phyloP scores from a whole-genome alignment of 2,329 filamentous ascomycete genomes.

The Cladosporium sp. region DNA sequence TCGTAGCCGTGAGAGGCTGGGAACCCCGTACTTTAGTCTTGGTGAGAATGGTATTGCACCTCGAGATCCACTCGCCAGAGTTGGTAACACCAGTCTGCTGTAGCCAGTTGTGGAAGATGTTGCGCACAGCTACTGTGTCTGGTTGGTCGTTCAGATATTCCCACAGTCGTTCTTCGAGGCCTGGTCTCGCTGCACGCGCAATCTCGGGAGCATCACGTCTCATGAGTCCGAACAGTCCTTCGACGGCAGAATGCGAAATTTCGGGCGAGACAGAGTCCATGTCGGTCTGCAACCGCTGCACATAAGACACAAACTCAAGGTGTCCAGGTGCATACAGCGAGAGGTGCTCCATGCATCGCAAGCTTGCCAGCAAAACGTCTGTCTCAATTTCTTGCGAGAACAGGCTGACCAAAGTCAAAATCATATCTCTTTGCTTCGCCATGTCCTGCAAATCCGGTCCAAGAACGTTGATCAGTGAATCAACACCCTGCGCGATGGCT shows the following conservation, averaged over 20 bases:
- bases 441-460: slow-evolving; percentile 94
- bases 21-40: slow-evolving; percentile 74
- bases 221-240: slow-evolving; percentile 93
- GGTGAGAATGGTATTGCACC: slow-evolving; percentile 84
- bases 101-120: slow-evolving; percentile 90
- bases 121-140: slow-evolving; percentile 75
- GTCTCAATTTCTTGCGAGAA: slow-evolving; percentile 71
- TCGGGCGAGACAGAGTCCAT: slow-evolving; percentile 68
- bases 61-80: slow-evolving; percentile 80
- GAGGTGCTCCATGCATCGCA: slow-evolving; percentile 85
- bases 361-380: slow-evolving; percentile 71
- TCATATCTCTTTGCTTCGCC: slow-evolving; percentile 85
- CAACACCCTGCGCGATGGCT: slow-evolving; percentile 82
- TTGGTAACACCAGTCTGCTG: slow-evolving; percentile 81
- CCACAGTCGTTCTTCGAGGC: slow-evolving; percentile 91
- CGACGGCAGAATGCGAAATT: slow-evolving; percentile 77
- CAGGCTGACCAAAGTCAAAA: slow-evolving; percentile 79
- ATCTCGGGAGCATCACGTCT: slow-evolving; percentile 85
- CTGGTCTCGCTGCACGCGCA: slow-evolving; percentile 69
- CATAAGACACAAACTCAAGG: slow-evolving; percentile 81
- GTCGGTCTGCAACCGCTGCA: slow-evolving; percentile 76
- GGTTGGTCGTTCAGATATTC: slow-evolving; percentile 78
- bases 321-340: slow-evolving; percentile 88
- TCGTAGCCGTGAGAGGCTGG: slow-evolving; percentile 46
- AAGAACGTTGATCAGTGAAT: slow-evolving; percentile 94